Conservation (phyloP, 352 stramenopile species). For the Pythium phragmiticola region DNA sequence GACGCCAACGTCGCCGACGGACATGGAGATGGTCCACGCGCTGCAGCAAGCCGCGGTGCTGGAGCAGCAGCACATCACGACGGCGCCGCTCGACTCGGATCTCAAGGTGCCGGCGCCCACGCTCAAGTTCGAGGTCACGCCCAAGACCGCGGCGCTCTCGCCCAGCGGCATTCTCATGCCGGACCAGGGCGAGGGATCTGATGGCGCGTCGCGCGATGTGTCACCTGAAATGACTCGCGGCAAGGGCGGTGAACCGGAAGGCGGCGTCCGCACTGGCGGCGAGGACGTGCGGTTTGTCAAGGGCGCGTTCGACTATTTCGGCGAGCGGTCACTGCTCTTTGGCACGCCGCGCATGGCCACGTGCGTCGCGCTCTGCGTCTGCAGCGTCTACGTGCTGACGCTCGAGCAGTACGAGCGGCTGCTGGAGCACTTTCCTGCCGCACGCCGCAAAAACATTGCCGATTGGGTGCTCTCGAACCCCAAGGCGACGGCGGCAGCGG, state of each 20-base stretch:
- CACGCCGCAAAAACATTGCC: conserved; percentile 51
- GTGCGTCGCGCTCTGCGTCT: conserved; percentile 68
- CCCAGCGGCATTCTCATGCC: conserved; percentile 19
- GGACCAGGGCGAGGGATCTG: not conserved
- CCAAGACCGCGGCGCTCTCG: conserved; percentile 3
- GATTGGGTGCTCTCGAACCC: conserved; percentile 43
- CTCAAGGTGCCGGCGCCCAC: not conserved
- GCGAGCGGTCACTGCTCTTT: conserved; percentile 70
- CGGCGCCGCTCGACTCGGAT: not conserved
- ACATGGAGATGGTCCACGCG: conserved; percentile 11
- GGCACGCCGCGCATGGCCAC: conserved; percentile 66
- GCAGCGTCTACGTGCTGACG: conserved; percentile 66
- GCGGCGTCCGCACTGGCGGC: conserved; percentile 1
- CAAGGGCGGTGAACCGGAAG: not conserved
- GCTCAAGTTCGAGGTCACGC: conserved; percentile 13
- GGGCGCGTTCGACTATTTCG: conserved; percentile 74
- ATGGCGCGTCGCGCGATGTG: not conserved
- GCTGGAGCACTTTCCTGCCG: conserved; percentile 61
- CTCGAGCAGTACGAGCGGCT: conserved; percentile 64
- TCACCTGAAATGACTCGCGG: not conserved
- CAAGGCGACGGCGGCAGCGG: not conserved
- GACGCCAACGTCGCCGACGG: not conserved
- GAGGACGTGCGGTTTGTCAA: conserved; percentile 61
- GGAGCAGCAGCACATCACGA: not conserved
- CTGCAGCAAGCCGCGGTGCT: not conserved